Conservation (phyloP, 805 yeast genomes). For the Metschnikowia anglica region DNA sequence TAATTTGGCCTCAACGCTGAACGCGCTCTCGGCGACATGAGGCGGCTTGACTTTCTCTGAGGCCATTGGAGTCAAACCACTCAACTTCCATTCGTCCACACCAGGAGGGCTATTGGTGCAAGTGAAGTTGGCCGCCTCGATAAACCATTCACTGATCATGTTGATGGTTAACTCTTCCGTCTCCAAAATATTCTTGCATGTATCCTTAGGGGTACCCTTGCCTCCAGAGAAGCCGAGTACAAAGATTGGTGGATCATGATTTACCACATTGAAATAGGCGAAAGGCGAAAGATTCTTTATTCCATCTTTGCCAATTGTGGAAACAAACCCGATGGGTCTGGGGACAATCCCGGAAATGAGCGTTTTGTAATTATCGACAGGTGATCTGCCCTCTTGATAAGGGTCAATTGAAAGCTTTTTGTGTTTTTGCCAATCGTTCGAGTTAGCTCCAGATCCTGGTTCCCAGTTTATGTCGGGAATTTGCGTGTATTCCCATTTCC, state of each 20-base stretch:
- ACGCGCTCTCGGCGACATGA: constrained; percentile 61
- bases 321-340: constrained; percentile 59
- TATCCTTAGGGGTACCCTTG: constrained; percentile 44
- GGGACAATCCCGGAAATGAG: constrained; percentile 56
- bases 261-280: constrained; percentile 50
- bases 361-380: constrained; percentile 48
- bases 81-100: constrained; percentile 54
- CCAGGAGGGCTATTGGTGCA: constrained; percentile 47
- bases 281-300: constrained; percentile 57
- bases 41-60: constrained; percentile 51
- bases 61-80: constrained; percentile 50
- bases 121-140: constrained; percentile 60
- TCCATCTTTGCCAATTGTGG: constrained; percentile 47
- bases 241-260: constrained; percentile 59
- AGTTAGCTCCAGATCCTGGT: constrained; percentile 48
- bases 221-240: constrained; percentile 48
- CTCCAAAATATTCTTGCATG: constrained; percentile 47
- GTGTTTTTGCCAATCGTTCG: constrained; percentile 44
- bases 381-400: constrained; percentile 31
- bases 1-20: constrained; percentile 56
- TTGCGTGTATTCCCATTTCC: constrained; percentile 23
- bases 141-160: constrained; percentile 61
- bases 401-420: constrained; percentile 53
- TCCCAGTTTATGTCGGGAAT: constrained; percentile 39
- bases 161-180: constrained; percentile 56